These are phyloP conservation scores for Penicillium decumbens DNA, from an alignment of 2,329 filamentous ascomycete genomes.

Conservation along the genomic window DNA sequence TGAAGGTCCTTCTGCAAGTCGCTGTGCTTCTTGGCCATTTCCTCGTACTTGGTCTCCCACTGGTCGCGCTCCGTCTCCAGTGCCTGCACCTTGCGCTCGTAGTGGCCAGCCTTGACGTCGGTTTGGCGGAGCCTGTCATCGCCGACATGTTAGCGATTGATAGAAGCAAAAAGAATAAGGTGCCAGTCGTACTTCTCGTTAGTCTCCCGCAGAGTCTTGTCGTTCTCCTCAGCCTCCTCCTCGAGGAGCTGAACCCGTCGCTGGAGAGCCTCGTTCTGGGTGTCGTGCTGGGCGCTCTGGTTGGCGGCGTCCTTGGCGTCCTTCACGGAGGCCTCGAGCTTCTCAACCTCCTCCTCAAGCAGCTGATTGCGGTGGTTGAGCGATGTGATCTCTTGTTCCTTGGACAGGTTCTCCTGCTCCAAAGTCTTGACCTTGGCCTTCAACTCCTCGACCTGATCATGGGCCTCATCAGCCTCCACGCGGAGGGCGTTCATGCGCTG, in stretches of 20 bases:
- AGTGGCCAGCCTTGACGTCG: conserved; percentile 98
- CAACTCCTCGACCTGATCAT: conserved; percentile 78
- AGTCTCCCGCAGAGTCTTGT: conserved; percentile 92
- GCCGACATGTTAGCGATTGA: conserved; percentile 16
- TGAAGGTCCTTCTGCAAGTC: conserved; percentile 83
- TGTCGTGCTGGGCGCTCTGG: conserved; percentile 75
- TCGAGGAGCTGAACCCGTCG: conserved; percentile 92
- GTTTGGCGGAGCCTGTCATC: conserved; percentile 82
- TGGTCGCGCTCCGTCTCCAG: conserved; percentile 86
- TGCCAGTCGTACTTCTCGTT: conserved; percentile 83
- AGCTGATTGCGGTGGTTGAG: conserved; percentile 92
- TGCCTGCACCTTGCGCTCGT: conserved; percentile 98
- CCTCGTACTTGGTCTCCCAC: conserved; percentile 97
- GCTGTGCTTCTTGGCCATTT: conserved; percentile 87
- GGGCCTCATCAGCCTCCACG: conserved; percentile 82
- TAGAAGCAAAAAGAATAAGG: not conserved
- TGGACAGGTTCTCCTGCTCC: conserved; percentile 90
- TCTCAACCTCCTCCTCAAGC: conserved; percentile 86
- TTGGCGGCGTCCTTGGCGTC: conserved; percentile 82
- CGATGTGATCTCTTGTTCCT: conserved; percentile 97
- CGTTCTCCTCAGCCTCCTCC: conserved; percentile 94
- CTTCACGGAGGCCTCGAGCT: conserved; percentile 77
- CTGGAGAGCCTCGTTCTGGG: conserved; percentile 86
- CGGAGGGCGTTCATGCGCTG: conserved; percentile 95
- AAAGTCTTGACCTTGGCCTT: conserved; percentile 80